Base-by-base conservation (phyloP, 768 basidiomycete genomes). In the Rhizopogon roseolus region DNA sequence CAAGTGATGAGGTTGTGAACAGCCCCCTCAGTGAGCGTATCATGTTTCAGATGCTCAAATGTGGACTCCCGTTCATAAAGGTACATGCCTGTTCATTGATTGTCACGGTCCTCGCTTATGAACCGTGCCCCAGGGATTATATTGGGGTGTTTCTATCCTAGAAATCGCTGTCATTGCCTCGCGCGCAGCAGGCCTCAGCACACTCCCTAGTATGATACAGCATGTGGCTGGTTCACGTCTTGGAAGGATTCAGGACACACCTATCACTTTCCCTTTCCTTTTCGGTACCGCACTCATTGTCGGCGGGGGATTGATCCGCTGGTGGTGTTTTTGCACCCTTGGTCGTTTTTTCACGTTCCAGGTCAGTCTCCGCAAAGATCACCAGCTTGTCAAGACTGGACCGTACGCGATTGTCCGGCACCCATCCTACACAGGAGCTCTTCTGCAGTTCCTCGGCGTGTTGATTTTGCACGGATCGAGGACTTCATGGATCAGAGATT, bases 361-460 rank as follows among this genome's bases (percentile, higher is more conserved):
- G 42, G 57, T 68, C n/a, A 59, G 55, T 27, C 45, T 67, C 28
- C 62, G 60, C 8, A 51, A 51, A 25, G 49, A 53, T 10, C 69
- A 69, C 57, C 57, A 54, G 42, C 60, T 71, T 8, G 56, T 70
- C 37, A 70, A 63, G 1, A 46, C 49, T 6, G 67, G 68, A 4
- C 70, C 70, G 6, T 71, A 71, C 50, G 41, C 59, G 1, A 6
- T 57, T 17, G 65, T 68, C 4, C 66, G 69, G 14, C 69, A 70
- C 43, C 69, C 69, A 39, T 51, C 38, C 16, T 72, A 71, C 53
- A 58, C 61, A 6, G 67, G 60, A 1, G n/a, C 53, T 5, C 13
- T 60, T 3, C 19, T 66, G 29, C 44, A 34, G n/a, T 22, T 56
- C 11, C 17, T 46, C 9, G 59, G 60, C 5, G 29, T 53, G 10